These are phyloP conservation scores for Circinella minor DNA, from an alignment of 371 early-diverging fungal genomes.

Conservation along the genomic window DNA sequence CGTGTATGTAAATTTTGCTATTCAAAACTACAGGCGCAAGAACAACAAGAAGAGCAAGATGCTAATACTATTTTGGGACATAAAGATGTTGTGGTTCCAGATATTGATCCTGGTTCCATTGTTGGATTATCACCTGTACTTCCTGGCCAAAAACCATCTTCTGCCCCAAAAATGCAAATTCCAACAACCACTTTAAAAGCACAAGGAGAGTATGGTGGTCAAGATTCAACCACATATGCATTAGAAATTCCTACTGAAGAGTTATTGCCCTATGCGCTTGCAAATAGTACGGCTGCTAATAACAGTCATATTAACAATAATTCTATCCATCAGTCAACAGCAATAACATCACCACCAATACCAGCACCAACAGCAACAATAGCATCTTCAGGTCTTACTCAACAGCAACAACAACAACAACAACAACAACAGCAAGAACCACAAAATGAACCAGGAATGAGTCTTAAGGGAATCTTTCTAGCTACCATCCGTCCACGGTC, in stretches of 20 bases:
- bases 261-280: conserved; percentile 16
- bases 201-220: conserved; percentile 43
- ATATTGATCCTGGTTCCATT: conserved; percentile 25
- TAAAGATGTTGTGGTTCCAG: conserved; percentile 14
- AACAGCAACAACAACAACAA: conserved; percentile 3
- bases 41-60: conserved; percentile 15
- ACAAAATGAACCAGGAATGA: conserved; percentile 22
- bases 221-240: conserved; percentile 43
- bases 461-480: conserved; percentile 35
- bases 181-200: conserved; percentile 43
- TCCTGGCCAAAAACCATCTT: conserved; percentile 45
- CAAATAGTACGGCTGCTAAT: conserved; percentile 8
- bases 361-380: conserved; percentile 7
- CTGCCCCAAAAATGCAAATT: conserved; percentile 53
- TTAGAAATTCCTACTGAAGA: conserved; percentile 40
- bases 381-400: conserved; percentile 5
- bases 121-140: conserved; percentile 13
- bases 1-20: conserved; percentile 84
- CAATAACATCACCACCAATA: conserved; percentile 3
- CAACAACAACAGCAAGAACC: neutral
- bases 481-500: conserved; percentile 50
- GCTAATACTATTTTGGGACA: conserved; percentile 5
- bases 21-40: conserved; percentile 20
- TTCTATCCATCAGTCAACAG: no score
- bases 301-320: conserved; percentile 43